These are phyloP conservation scores for Solioccasus polychromus DNA, from an alignment of 768 basidiomycete genomes.

Conservation along the genomic window DNA sequence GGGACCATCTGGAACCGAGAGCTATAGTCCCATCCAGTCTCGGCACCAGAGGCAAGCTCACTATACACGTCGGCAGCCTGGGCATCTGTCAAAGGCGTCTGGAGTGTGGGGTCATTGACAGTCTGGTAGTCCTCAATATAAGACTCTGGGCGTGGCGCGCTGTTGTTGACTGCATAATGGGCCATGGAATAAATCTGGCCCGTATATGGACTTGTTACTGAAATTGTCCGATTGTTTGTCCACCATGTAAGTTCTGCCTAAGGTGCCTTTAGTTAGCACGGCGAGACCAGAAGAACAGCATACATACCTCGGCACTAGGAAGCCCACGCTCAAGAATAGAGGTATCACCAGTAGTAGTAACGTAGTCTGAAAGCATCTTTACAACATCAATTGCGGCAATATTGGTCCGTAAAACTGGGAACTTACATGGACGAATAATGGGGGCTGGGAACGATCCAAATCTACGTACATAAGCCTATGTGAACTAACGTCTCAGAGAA, in stretches of 20 bases:
- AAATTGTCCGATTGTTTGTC: slow-evolving; percentile 65
- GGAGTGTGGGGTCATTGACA: slow-evolving; percentile 60
- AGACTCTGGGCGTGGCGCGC: slow-evolving; percentile 86
- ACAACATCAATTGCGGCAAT: background rate
- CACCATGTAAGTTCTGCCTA: slow-evolving; percentile 86
- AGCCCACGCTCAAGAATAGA: slow-evolving; percentile 76
- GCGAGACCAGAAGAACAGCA: background rate
- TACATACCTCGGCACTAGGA: slow-evolving; percentile 73
- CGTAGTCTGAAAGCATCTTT: slow-evolving; percentile 89
- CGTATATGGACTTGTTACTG: slow-evolving; percentile 69
- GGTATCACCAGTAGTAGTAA: slow-evolving; percentile 66
- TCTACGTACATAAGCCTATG: slow-evolving; percentile 39
- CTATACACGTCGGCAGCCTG: slow-evolving; percentile 69
- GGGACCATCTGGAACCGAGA: slow-evolving; percentile 41
- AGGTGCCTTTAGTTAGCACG: background rate
- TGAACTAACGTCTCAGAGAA: background rate
- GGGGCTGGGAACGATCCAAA: slow-evolving; percentile 89
- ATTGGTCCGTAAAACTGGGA: background rate
- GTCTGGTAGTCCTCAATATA: slow-evolving; percentile 77
- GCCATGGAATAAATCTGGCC: slow-evolving; percentile 63
- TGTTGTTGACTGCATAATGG: slow-evolving; percentile 77
- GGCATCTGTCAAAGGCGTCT: slow-evolving; percentile 55
- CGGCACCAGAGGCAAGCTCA: slow-evolving; percentile 86
- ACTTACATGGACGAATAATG: slow-evolving; percentile 76
- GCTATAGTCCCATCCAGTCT: slow-evolving; percentile 56